A percentile compares a stretch with the other conserved stretches of the same genome.
Evolutionary conservation across 2,329 filamentous ascomycete genomes (phyloP).

Genomic region (Fusarium sp.): DNA sequence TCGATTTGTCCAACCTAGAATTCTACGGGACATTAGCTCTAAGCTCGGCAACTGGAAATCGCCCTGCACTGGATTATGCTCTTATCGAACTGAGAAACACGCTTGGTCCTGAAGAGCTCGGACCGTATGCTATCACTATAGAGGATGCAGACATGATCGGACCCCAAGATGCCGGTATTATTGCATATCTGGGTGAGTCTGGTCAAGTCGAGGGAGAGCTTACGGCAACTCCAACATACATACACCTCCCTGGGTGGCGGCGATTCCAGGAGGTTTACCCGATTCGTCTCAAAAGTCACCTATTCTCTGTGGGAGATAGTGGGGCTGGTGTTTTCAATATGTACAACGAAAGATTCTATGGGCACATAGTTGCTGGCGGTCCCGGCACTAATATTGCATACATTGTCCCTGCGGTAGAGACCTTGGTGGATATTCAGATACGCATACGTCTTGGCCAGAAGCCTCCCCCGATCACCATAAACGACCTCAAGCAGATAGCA

Average conservation of each 20-base stretch:
- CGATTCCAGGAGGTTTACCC: background rate
- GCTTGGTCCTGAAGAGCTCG: background rate
- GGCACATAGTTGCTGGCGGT: background rate
- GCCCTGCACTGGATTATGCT: background rate
- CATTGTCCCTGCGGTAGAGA: background rate
- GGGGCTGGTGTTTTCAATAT: background rate
- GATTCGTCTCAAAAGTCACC: background rate
- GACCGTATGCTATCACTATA: too few species aligned
- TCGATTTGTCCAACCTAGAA: background rate
- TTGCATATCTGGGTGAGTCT: background rate
- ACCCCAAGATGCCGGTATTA: background rate
- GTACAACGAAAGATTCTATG: background rate
- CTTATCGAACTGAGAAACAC: background rate
- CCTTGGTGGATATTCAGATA: background rate
- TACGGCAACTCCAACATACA: background rate
- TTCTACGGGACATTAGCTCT: background rate
- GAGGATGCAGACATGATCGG: fast-evolving
- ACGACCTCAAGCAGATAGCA: background rate
- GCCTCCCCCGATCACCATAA: background rate
- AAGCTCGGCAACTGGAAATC: background rate
- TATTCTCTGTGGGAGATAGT: background rate
- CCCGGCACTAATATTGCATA: background rate
- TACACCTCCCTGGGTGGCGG: background rate
- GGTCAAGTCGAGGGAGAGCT: background rate
- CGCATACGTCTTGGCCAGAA: background rate